Base-by-base conservation (phyloP, 495 filamentous ascomycete species). In the Neurospora tetraspora region DNA sequence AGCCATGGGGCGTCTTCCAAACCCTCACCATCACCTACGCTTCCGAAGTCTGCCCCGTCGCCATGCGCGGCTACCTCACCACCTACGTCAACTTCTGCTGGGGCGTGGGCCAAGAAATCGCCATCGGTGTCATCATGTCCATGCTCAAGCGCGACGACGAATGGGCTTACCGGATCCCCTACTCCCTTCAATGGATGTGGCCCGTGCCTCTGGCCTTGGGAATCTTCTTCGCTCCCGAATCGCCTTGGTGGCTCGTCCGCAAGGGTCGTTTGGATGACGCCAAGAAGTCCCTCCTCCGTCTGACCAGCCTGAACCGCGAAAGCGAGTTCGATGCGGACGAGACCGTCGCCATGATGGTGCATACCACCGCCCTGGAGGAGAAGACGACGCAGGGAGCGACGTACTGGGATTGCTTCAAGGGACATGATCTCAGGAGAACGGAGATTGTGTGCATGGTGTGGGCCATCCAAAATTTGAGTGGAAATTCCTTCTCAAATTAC, bases 101-200 rank as follows among this genome's bases (percentile, higher is more conserved):
- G 92, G 91, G 90, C 11, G 77, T 94, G 12, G 92, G 92, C 27
- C 91, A 94, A 78, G 82, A 92, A 43, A 92, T 95, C 76, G 91
- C 88, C 9, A 86, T 91, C 69, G 91, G 91, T 20, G 91, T 93
- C 70, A 89, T 95, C 75, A 89, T 87, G 80, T 82, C 84, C 36
- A 89, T 92, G 86, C 76, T 90, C 68, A 79, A 82, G 65, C 83
- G 88, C 12, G 65, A 81, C 3, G 88, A 89, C 70, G 78, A 87
- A 78, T 87, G 85, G 86, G 83, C 87, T 2, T 91, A 89, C 84
- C 81, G 89, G 37, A 85, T 88, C 40, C 89, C 89, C 16, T 94
- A 92, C 74, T 89, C 88, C 4, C 78, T 94, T 9, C 93, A 96
- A 81, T 96, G 93, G 92, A 91, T 96, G 86, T 96, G 92, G 91